Evolutionary conservation across 805 yeast species (phyloP), one percentile per base, ranked within the genome.

Genomic region (Danielia oregonensis): DNA sequence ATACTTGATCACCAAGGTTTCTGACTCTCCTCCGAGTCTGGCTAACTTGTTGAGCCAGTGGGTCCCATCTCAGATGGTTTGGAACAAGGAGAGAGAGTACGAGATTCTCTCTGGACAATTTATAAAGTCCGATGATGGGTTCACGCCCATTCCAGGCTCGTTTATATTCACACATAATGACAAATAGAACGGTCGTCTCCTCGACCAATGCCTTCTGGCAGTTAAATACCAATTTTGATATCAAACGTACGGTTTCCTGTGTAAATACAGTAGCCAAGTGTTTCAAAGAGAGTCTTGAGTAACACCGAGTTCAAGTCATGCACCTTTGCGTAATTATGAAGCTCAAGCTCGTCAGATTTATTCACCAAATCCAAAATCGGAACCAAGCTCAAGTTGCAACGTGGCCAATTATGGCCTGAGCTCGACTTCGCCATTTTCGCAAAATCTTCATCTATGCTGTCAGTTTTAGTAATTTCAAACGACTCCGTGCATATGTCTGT

Each of bases 1-100:
- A 2, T 74, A 72, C 44, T 53, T 78, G 24, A 51, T 77, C 26
- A 71, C 82, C 5, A 74, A 74, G 46, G 58, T 78, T 11, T 60
- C 78, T 1, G 78, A 72, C 35, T 72, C 75, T 4, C 62, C 65
- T 2, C 66, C 66, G 4, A 29, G 42, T 5, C 37, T 38, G 11
- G 30, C 38, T 10, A 54, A 50, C 17, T 43, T 54, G 18, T 46
- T 62, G 17, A 43, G 58, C 5, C 48, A 52, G 31, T 63, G 70
- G 68, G 46, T 32, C 32, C 31, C 30, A 17, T 38, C 60, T 7
- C 65, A 63, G 33, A 36, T 62, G 26, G 51, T 62, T 6, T 63
- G 65, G 66, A 51, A 41, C 31, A 51, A 52, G 22, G 52, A 50
- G 2, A 36, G 40, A 19, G 49, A 48, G 30, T 36, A 32, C 9